Evolutionary conservation across 2,329 filamentous ascomycete genomes (phyloP).

Genomic region (Pleoardoris graminearum): DNA sequence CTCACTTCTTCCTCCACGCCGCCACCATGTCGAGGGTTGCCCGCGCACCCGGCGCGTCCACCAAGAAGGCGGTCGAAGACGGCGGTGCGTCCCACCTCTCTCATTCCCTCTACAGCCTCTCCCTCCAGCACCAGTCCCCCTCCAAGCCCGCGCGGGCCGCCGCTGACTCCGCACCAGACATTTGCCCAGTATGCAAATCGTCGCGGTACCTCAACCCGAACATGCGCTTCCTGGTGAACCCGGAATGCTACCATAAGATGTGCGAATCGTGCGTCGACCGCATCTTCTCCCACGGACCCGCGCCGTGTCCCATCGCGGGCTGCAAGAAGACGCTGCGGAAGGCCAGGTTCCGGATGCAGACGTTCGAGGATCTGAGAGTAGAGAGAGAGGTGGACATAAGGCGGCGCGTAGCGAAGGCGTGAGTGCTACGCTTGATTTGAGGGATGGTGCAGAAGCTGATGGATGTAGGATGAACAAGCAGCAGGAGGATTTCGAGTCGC

Average conservation of each 20-base stretch:
- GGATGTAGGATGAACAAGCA: conserved; percentile 75
- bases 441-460: not conserved
- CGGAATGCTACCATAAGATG: conserved; percentile 99
- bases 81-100: conserved; percentile 44
- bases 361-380: conserved; percentile 83
- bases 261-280: conserved; percentile 94
- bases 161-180: conserved; percentile 59
- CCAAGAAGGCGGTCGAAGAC: conserved; percentile 38
- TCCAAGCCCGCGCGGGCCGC: conserved; percentile 12
- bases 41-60: conserved; percentile 33
- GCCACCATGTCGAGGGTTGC: conserved; percentile 42
- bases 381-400: conserved; percentile 95
- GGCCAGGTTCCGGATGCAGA: conserved; percentile 81
- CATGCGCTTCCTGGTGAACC: conserved; percentile 95
- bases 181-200: conserved; percentile 97
- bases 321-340: conserved; percentile 87
- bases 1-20: conserved; percentile 2
- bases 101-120: conserved; percentile 34
- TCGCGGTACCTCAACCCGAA: conserved; percentile 92
- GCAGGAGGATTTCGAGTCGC: conserved; percentile 86
- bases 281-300: conserved; percentile 88
- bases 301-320: conserved; percentile 86
- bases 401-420: conserved; percentile 69
- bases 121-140: conserved; percentile 26
- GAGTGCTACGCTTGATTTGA: conserved; percentile 22